Evolutionary conservation across 805 yeast species (phyloP), one percentile per base, ranked within the genome.

Genomic region (Naumovozyma dairenensis): DNA sequence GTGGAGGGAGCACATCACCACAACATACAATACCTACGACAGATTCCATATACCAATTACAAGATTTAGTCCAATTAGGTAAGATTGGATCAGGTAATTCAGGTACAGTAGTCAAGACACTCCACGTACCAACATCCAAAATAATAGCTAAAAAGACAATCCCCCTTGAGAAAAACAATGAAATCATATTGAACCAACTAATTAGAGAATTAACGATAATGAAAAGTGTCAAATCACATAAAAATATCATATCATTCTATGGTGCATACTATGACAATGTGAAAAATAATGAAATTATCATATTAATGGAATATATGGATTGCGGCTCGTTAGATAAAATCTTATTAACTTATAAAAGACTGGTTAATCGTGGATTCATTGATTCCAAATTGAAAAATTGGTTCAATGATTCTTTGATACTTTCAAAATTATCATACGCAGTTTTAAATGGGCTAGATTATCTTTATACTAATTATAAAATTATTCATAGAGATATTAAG

Each of bases 301-400:
- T 92, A 40, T 80, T 94, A 54, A 86, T 87, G 94, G 97, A 89
- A 59, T 87, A 83, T 59, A 83, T 89, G 74, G 94, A 89, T 57
- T 83, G 96, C 57, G 89, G 95, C 0, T 85, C 96, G 0, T 65
- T 89, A 24, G 97, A 92, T 53, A 76, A 82, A 40, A 78, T 89
- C 16, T 62, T 78, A 40, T 68, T 69, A 35, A 55, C 66, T 4
- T 59, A 68, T 28, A 85, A 86, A 4, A 36, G 19, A 15, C 12
- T 31, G 7, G 33, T 36, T 6, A 33, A 44, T 3, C 8, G 26
- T 6, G 26, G 26, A 10, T 6, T 24, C 13, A 10, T 24, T 6
- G 25, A 39, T 7, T 35, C 38, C 14, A 35, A 33, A 14, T 28
- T 32, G 13, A 34, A 45, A 6, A 39, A 24, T 24, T 58, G 63